Evolutionary conservation across 768 basidiomycete species (phyloP).

Genomic region (Auricularia sp.): DNA sequence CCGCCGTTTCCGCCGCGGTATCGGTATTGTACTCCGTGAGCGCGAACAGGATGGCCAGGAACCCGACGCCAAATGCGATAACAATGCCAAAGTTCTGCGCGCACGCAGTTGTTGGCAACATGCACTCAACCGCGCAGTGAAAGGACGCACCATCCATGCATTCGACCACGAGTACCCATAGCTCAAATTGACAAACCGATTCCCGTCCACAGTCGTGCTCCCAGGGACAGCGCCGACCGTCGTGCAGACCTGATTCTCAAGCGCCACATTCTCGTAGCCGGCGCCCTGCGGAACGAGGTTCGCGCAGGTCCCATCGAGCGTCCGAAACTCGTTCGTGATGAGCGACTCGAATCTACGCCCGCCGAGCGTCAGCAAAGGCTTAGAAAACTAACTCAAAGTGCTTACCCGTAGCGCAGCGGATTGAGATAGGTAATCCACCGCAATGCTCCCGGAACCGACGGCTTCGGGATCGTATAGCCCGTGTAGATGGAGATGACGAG

Average conservation of each 20-base stretch:
- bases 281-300: conserved; percentile 52
- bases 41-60: conserved; percentile 43
- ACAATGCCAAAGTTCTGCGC: conserved; percentile 40
- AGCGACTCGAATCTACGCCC: conserved; percentile 48
- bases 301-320: conserved; percentile 50
- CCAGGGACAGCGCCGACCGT: conserved; percentile 58
- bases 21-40: conserved; percentile 48
- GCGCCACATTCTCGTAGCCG: conserved; percentile 44
- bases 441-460: conserved; percentile 58
- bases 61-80: conserved; percentile 51
- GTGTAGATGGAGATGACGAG: conserved; percentile 48
- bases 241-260: conserved; percentile 70
- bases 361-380: too few species aligned
- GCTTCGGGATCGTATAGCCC: conserved; percentile 52
- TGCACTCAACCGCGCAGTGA: background rate
- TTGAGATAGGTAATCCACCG: conserved; percentile 47
- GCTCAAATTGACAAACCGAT: conserved; percentile 38
- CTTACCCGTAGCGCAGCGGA: conserved; percentile 48
- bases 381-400: too few species aligned
- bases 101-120: background rate
- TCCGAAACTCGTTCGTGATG: conserved; percentile 75
- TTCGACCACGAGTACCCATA: conserved; percentile 34
- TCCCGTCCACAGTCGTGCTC: conserved; percentile 44
- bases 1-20: conserved; percentile 26
- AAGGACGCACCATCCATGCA: conserved; percentile 36